Percentiles rank a stretch among this genome's conserved stretches.
phyloP scores from a whole-genome alignment of 257 asterid species.

The Perilla frutescens region DNA sequence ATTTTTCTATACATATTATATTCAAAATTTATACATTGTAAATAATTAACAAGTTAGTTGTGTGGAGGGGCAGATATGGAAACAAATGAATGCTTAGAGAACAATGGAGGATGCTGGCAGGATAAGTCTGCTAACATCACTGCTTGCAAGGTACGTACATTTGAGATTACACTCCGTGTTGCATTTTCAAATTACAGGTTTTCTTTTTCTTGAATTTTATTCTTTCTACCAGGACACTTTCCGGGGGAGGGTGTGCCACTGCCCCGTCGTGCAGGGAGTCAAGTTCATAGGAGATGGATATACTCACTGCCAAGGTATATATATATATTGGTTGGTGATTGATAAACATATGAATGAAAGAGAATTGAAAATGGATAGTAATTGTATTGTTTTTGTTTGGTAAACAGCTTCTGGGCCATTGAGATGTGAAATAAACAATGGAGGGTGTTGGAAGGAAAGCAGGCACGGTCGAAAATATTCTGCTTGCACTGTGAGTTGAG shows the following conservation, averaged over 20 bases:
- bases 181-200: too few relatives aligned
- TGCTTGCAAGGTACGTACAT: constrained; percentile 81
- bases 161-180: too few relatives aligned
- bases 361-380: too few relatives aligned
- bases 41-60: background rate
- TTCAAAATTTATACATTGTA: too few relatives aligned
- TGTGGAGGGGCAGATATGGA: constrained; percentile 62
- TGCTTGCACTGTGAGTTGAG: constrained; percentile 81
- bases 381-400: background rate
- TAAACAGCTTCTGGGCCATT: constrained; percentile 87
- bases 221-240: constrained; percentile 71
- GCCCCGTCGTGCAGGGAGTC: constrained; percentile 88
- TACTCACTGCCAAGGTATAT: constrained; percentile 80
- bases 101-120: constrained; percentile 99
- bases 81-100: constrained; percentile 85
- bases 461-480: constrained; percentile 66
- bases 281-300: constrained; percentile 92
- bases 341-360: too few relatives aligned
- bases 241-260: constrained; percentile 90
- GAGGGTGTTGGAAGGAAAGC: constrained; percentile 92
- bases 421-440: constrained; percentile 79
- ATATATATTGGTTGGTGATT: background rate
- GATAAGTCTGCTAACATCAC: constrained; percentile 76
- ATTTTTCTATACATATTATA: background rate
- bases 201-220: too few relatives aligned